Evolutionary conservation across 2,329 filamentous ascomycete genomes (phyloP).

Genomic region (Ophiostoma montium): DNA sequence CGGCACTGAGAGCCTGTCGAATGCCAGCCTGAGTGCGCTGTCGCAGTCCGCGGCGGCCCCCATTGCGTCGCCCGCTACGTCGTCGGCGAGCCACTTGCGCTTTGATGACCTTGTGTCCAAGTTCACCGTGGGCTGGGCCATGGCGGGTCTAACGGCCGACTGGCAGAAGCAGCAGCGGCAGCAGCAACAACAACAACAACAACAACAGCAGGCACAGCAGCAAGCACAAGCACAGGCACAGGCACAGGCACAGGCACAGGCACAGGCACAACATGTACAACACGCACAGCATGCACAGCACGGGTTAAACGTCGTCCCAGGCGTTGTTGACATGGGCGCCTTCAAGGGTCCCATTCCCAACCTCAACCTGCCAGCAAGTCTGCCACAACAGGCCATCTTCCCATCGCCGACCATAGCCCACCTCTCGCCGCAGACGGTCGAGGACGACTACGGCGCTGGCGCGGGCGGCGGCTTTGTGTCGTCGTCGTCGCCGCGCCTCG

Average conservation of each 20-base stretch:
- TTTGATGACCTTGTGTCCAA: conserved; percentile 12
- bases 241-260: too few relatives aligned
- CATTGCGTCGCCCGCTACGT: background rate
- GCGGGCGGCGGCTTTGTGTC: background rate
- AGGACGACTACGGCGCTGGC: background rate
- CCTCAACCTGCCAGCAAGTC: background rate
- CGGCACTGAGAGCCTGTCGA: background rate
- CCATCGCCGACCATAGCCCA: background rate
- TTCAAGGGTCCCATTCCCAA: background rate
- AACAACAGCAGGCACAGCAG: background rate
- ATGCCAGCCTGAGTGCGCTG: background rate
- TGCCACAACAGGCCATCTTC: background rate
- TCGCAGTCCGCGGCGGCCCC: background rate
- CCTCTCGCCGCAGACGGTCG: background rate
- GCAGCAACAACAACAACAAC: conserved; percentile 2
- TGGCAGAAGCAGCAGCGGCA: conserved; percentile 5
- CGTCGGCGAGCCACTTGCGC: conserved; percentile 1
- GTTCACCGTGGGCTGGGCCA: conserved; percentile 11
- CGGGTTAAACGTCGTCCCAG: background rate
- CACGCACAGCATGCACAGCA: background rate
- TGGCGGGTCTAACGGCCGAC: conserved; percentile 9
- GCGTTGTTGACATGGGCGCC: background rate
- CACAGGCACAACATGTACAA: too few relatives aligned
- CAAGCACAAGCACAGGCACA: too few relatives aligned
- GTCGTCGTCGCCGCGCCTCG: conserved; percentile 3